Evolutionary conservation across 1,284 basidiomycete species (phyloP).

Genomic region (Phellopilus nigrolimitatus): DNA sequence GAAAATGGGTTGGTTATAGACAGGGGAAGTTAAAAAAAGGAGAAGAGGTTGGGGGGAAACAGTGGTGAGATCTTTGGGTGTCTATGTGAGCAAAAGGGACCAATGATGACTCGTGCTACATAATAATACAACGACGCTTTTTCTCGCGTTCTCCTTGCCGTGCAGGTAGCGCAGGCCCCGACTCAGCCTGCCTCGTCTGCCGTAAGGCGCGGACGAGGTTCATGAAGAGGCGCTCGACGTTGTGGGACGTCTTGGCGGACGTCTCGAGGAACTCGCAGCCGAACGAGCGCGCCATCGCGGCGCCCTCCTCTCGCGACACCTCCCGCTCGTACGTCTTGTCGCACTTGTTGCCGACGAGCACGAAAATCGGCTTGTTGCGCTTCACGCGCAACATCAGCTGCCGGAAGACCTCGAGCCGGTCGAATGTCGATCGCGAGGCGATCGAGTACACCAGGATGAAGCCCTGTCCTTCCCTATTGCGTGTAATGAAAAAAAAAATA

Average conservation of each 20-base stretch:
- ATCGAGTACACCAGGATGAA: constrained; percentile 99
- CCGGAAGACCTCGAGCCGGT: constrained; percentile 91
- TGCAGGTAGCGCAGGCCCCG: constrained; percentile 29
- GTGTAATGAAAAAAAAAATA: no score
- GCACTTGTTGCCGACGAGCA: constrained; percentile 91
- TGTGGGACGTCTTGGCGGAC: constrained; percentile 90
- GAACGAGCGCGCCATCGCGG: constrained; percentile 77
- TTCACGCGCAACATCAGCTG: constrained; percentile 94
- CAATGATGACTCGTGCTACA: constrained; percentile 55
- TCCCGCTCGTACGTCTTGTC: constrained; percentile 85
- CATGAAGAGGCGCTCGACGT: constrained; percentile 93
- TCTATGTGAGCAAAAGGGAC: constrained; percentile 30
- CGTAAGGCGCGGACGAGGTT: constrained; percentile 88
- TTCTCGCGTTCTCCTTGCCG: constrained; percentile 41
- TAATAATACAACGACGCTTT: constrained; percentile 59
- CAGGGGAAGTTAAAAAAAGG: no score
- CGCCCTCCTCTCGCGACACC: constrained; percentile 86
- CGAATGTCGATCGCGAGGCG: constrained; percentile 90
- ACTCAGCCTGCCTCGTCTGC: constrained; percentile 46
- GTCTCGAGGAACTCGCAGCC: constrained; percentile 97
- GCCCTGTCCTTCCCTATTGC: constrained; percentile 98
- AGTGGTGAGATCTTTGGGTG: no score
- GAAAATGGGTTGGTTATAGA: no score
- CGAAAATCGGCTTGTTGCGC: constrained; percentile 79
- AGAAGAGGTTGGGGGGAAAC: no score